Conservation (phyloP, 805 yeast genomes). For the Saccharomycopsis vini region DNA sequence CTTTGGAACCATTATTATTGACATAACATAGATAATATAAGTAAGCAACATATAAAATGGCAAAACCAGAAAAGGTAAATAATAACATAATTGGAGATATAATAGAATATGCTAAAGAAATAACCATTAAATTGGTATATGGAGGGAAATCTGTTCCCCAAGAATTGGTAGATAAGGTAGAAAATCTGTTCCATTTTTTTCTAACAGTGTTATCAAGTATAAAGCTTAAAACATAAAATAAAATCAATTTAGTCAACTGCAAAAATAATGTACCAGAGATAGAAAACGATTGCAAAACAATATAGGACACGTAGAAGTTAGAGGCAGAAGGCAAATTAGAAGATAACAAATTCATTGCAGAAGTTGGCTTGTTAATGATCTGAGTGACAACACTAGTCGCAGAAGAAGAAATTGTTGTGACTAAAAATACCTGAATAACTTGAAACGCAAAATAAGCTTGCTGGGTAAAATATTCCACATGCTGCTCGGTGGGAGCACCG, state of each 20-base stretch:
- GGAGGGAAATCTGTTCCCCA: conserved; percentile 81
- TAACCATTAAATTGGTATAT: conserved; percentile 62
- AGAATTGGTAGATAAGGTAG: conserved; percentile 39
- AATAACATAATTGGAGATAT: conserved; percentile 77
- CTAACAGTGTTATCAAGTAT: conserved; percentile 56
- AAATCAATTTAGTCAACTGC: conserved; percentile 49
- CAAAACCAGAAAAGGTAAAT: conserved; percentile 65
- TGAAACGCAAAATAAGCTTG: conserved; percentile 61
- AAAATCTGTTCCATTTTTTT: conserved; percentile 56
- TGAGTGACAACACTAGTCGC: conserved; percentile 60
- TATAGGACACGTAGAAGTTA: conserved; percentile 62
- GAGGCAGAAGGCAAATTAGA: conserved; percentile 63
- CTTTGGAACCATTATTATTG: conserved; percentile 49
- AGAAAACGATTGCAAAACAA: conserved; percentile 59
- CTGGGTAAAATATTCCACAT: conserved; percentile 56
- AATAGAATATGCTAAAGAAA: conserved; percentile 56
- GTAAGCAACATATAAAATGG: conserved; percentile 66
- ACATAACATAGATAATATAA: conserved; percentile 71
- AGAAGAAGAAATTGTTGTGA: conserved; percentile 63
- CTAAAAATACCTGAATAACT: conserved; percentile 61
- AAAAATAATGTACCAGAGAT: conserved; percentile 56
- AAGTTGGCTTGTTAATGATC: conserved; percentile 49
- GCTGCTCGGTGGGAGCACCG: conserved; percentile 50
- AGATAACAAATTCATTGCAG: conserved; percentile 53
- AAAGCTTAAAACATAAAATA: conserved; percentile 50